Conservation (phyloP, 1,284 basidiomycete genomes). For the Earliella scabrosa region DNA sequence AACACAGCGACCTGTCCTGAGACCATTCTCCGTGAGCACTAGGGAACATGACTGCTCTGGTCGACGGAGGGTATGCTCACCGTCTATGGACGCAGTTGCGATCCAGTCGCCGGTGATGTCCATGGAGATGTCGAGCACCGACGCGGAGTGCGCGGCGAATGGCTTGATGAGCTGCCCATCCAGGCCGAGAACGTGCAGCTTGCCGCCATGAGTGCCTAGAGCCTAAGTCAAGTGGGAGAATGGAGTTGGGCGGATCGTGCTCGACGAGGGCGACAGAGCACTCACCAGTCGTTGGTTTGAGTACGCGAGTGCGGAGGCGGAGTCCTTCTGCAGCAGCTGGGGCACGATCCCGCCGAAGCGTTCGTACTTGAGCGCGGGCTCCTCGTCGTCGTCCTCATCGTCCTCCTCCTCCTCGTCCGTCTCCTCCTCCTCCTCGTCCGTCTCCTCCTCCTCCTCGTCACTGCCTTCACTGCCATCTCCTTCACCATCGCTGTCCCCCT, state of each 20-base stretch:
- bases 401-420: constrained; percentile 58
- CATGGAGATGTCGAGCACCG: constrained; percentile 84
- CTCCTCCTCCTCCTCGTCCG: constrained; percentile 35
- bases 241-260: no score
- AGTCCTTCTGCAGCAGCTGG: constrained; percentile 89
- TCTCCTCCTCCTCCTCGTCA: constrained; percentile 9
- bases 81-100: constrained; percentile 93
- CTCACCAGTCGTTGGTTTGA: constrained; percentile 78
- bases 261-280: neutral
- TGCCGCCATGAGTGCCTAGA: constrained; percentile 90
- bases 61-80: constrained; percentile 47
- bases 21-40: constrained; percentile 7
- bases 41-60: neutral
- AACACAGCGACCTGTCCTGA: constrained; percentile 90
- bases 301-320: constrained; percentile 82
- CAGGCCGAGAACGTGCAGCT: constrained; percentile 87
- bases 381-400: constrained; percentile 74
- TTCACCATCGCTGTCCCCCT: neutral
- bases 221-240: constrained; percentile 51
- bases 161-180: constrained; percentile 87
- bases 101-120: constrained; percentile 90
- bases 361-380: constrained; percentile 90
- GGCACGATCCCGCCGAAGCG: constrained; percentile 76
- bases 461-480: neutral
- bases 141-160: constrained; percentile 92